phyloP scores from a whole-genome alignment of 2,329 filamentous ascomycete species.

The Exophiala sp. region DNA sequence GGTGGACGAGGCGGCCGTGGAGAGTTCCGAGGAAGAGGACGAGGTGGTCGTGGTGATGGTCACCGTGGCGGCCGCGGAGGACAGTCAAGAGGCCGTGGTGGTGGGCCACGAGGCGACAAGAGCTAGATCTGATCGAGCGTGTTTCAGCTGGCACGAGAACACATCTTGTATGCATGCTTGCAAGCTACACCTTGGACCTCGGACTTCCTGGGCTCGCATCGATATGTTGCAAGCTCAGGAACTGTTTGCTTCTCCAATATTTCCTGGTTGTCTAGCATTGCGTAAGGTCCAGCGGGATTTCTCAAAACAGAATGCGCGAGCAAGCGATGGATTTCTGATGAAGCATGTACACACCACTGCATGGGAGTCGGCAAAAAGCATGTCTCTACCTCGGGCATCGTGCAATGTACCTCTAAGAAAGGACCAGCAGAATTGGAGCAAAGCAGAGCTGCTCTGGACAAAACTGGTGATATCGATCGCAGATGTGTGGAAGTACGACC shows the following conservation, averaged over 20 bases:
- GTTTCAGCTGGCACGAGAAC: neutral
- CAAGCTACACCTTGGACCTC: constrained; percentile 2
- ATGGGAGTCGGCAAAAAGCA: neutral
- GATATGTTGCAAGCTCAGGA: neutral
- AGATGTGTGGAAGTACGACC: neutral
- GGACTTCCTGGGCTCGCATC: neutral
- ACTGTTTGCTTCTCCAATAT: neutral
- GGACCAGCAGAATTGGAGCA: neutral
- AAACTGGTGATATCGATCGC: neutral
- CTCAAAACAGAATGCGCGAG: neutral
- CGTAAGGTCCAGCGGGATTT: constrained; percentile 3
- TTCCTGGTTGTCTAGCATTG: constrained; percentile 9
- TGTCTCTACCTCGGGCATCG: neutral
- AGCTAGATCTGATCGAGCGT: constrained; percentile 8
- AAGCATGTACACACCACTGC: neutral
- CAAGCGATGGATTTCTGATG: neutral
- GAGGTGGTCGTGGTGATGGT: constrained; percentile 33
- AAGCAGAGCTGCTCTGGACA: neutral
- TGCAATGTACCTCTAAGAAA: neutral
- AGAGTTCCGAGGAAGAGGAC: constrained; percentile 34
- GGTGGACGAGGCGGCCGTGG: constrained; percentile 33
- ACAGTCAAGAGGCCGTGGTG: constrained; percentile 15
- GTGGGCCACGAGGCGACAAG: constrained; percentile 19
- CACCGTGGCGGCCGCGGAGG: constrained; percentile 33
- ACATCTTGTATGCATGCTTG: neutral